Percentiles rank a stretch among this genome's conserved stretches.
These are phyloP conservation scores for Talaromyces trachyspermus DNA, from an alignment of 495 filamentous ascomycete genomes.

Conservation along the genomic window DNA sequence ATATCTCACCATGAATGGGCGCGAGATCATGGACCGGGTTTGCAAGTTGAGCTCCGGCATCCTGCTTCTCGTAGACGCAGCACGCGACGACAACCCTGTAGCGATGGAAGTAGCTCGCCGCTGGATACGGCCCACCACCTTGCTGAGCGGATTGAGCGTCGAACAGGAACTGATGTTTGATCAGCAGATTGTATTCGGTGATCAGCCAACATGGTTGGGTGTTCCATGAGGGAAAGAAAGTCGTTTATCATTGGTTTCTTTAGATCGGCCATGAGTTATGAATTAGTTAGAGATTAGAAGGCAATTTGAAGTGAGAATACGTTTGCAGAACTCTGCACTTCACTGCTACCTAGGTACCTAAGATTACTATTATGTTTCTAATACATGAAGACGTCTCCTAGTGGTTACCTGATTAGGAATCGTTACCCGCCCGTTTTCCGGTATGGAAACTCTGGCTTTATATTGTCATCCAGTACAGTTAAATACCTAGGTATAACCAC, in stretches of 20 bases:
- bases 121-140: conserved; percentile 6
- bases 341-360: too few species aligned
- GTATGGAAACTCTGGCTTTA: background rate
- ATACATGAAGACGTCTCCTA: too few species aligned
- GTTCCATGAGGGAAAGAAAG: background rate
- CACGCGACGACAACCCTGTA: conserved; percentile 6
- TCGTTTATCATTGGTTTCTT: too few species aligned
- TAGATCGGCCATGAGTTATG: too few species aligned
- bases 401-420: too few species aligned
- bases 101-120: conserved; percentile 7
- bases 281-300: too few species aligned
- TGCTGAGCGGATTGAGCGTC: conserved; percentile 1
- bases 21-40: conserved; percentile 8
- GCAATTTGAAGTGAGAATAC: too few species aligned
- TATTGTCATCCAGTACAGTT: background rate
- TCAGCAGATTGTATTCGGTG: conserved; percentile 5
- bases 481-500: background rate
- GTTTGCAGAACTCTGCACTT: too few species aligned
- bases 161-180: background rate
- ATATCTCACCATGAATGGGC: background rate
- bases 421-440: too few species aligned
- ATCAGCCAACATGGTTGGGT: background rate
- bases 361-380: too few species aligned
- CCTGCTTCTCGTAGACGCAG: conserved; percentile 9
- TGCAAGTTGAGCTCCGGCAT: conserved; percentile 6